phyloP scores from a whole-genome alignment of 2,329 filamentous ascomycete species.

The Curvularia hawaiiensis region DNA sequence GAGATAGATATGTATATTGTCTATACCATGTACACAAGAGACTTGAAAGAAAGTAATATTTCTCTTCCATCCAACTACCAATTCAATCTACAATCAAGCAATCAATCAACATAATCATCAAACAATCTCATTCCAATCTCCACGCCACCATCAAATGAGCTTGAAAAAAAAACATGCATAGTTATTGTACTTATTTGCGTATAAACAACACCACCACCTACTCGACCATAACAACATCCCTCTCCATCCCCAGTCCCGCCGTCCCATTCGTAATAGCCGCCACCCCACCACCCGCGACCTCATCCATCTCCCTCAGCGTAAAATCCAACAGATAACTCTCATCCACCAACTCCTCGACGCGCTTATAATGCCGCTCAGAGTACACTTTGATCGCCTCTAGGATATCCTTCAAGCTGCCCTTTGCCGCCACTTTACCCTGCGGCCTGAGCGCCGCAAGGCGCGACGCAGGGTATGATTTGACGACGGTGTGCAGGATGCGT shows the following conservation, averaged over 20 bases:
- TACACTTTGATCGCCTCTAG: conserved; percentile 87
- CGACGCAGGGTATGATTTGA: conserved; percentile 79
- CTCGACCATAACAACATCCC: conserved; percentile 43
- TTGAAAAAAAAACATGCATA: background rate
- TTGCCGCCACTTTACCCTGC: conserved; percentile 39
- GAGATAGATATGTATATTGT: background rate
- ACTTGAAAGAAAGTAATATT: background rate
- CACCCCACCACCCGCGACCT: conserved; percentile 49
- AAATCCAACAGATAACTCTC: conserved; percentile 96
- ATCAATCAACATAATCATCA: background rate
- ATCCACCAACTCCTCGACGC: conserved; percentile 87
- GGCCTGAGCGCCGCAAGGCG: conserved; percentile 71
- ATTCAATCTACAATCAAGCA: background rate
- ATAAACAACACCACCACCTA: conserved; percentile 6
- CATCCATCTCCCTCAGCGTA: conserved; percentile 92
- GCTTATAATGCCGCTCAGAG: conserved; percentile 89
- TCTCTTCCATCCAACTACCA: background rate
- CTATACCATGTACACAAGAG: background rate
- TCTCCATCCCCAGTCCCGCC: conserved; percentile 24
- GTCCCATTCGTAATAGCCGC: conserved; percentile 28
- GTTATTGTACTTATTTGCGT: background rate
- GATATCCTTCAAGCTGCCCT: conserved; percentile 71
- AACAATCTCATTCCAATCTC: background rate
- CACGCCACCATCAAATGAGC: background rate
- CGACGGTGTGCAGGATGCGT: conserved; percentile 77